Percentiles rank a stretch among this genome's conserved stretches.
phyloP scores from a whole-genome alignment of 257 asterid species.

The Solanum corneliomulleri region DNA sequence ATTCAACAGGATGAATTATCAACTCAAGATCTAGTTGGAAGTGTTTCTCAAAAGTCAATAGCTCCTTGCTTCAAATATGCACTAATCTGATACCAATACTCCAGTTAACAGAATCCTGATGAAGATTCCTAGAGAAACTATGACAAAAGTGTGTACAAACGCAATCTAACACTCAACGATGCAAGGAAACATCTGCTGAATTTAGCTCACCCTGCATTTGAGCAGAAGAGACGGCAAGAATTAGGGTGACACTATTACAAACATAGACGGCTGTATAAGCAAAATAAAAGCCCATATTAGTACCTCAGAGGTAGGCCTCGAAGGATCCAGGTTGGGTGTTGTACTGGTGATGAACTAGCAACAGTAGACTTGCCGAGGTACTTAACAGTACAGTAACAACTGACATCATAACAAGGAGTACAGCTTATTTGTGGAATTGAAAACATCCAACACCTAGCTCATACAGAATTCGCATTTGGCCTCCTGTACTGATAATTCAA shows the following conservation, averaged over 20 bases:
- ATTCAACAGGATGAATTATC: conserved; percentile 6
- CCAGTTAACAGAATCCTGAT: conserved; percentile 24
- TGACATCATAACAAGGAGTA: conserved; percentile 1
- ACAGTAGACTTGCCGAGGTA: conserved; percentile 5
- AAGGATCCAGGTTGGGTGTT: conserved; percentile 37
- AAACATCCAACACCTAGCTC: conserved; percentile 29
- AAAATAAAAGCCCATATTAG: neutral
- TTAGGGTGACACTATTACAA: neutral
- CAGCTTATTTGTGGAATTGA: conserved; percentile 21
- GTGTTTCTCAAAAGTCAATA: conserved; percentile 12
- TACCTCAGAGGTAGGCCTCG: conserved; percentile 34
- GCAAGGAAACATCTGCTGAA: neutral
- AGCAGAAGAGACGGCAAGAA: neutral
- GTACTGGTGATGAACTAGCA: conserved; percentile 37
- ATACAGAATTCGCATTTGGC: conserved; percentile 44
- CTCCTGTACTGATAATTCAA: conserved; percentile 42
- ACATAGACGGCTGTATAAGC: neutral
- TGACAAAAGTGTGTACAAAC: neutral
- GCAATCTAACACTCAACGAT: neutral
- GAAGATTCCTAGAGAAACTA: neutral
- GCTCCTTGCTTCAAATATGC: conserved; percentile 9
- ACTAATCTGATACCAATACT: conserved; percentile 11
- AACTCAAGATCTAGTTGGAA: conserved; percentile 19
- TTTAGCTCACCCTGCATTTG: neutral
- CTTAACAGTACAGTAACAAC: conserved; percentile 4